phyloP scores from a whole-genome alignment of 2,329 filamentous ascomycete species.

The Neonectria magnoliae region DNA sequence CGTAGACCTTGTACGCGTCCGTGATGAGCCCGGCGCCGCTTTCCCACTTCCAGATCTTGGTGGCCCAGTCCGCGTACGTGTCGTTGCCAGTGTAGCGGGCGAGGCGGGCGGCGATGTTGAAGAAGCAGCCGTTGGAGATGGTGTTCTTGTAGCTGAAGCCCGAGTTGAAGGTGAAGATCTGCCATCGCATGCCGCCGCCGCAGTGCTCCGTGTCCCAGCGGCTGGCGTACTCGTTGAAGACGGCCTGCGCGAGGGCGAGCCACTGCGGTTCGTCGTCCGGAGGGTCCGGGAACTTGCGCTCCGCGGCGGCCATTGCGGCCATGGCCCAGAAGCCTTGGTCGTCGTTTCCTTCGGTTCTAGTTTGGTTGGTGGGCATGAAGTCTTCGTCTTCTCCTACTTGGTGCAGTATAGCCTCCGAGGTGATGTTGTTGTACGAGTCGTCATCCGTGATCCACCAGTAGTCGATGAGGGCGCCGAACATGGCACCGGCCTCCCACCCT shows the following conservation, averaged over 20 bases:
- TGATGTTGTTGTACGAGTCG: conserved; percentile 68
- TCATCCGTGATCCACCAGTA: conserved; percentile 79
- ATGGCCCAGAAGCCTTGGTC: conserved; percentile 89
- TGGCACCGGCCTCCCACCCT: conserved; percentile 77
- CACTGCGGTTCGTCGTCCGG: conserved; percentile 70
- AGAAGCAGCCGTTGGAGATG: conserved; percentile 76
- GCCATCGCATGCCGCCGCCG: conserved; percentile 83
- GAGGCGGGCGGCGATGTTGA: conserved; percentile 75
- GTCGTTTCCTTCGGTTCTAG: conserved; percentile 72
- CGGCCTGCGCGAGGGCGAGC: conserved; percentile 80
- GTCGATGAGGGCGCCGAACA: conserved; percentile 77
- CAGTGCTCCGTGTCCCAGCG: conserved; percentile 76
- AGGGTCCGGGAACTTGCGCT: conserved; percentile 78
- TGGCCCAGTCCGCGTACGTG: conserved; percentile 82
- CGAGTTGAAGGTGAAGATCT: conserved; percentile 81
- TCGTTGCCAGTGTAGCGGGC: conserved; percentile 81
- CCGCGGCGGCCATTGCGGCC: conserved; percentile 80
- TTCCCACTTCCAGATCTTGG: conserved; percentile 75
- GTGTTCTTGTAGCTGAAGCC: conserved; percentile 77
- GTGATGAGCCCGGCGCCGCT: conserved; percentile 65
- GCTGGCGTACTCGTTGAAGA: conserved; percentile 79
- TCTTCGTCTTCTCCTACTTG: conserved; percentile 69
- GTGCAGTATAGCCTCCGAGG: conserved; percentile 67
- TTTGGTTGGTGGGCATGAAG: conserved; percentile 75
- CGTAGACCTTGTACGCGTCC: conserved; percentile 64